Conservation (phyloP, 148 eudicot genomes). For the Camellia lanceoleosa region DNA sequence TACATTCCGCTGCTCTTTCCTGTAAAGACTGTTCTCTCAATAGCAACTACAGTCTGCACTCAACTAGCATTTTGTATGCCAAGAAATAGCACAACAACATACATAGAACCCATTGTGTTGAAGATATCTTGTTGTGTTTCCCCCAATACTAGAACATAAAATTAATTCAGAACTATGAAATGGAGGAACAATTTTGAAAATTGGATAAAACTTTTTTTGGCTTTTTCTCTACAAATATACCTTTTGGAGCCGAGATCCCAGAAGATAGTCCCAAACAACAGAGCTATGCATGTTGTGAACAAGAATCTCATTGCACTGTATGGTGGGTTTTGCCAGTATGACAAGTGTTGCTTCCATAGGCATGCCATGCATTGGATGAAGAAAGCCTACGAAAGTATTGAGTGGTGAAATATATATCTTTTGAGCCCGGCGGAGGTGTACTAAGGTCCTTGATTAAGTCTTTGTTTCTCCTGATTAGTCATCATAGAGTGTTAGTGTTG, state of each 20-base stretch:
- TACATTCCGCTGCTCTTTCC: conserved; percentile 67
- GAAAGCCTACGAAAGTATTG: conserved; percentile 41
- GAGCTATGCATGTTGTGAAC: conserved; percentile 38
- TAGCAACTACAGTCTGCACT: conserved; percentile 42
- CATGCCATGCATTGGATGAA: conserved; percentile 53
- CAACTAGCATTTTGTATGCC: conserved; percentile 43
- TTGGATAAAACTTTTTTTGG: background rate
- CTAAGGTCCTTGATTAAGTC: conserved; percentile 46
- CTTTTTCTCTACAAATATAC: conserved; percentile 11
- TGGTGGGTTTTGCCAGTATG: conserved; percentile 57
- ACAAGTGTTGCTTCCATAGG: conserved; percentile 57
- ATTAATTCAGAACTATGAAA: background rate
- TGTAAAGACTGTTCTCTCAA: conserved; percentile 52
- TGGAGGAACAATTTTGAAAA: background rate
- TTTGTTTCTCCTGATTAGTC: conserved; percentile 46
- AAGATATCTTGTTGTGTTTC: conserved; percentile 31
- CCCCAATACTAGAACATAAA: conserved; percentile 19
- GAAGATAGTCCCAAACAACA: conserved; percentile 50
- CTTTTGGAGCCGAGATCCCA: conserved; percentile 47
- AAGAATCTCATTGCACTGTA: conserved; percentile 43
- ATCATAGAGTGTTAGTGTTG: background rate
- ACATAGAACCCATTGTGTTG: conserved; percentile 58
- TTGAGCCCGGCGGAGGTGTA: conserved; percentile 41
- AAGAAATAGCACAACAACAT: conserved; percentile 38
- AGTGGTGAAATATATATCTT: conserved; percentile 42